phyloP scores from a whole-genome alignment of 805 yeast genomes.

The Metschnikowia lochheadii region DNA sequence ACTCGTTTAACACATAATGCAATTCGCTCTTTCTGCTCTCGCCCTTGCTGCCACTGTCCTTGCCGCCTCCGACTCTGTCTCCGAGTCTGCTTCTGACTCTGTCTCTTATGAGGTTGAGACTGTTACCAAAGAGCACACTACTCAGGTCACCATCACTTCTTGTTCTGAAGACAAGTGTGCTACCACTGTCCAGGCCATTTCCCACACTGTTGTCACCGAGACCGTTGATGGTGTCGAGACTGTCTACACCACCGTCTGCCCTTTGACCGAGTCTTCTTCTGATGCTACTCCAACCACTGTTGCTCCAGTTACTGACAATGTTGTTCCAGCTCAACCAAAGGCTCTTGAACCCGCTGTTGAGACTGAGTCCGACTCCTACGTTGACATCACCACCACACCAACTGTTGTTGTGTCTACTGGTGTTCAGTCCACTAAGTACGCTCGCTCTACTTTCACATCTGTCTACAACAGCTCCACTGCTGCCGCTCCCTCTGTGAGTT shows the following conservation, averaged over 20 bases:
- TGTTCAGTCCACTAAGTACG: conserved; percentile 40
- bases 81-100: conserved; percentile 5
- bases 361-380: conserved; percentile 35
- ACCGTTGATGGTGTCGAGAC: conserved; percentile 27
- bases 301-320: conserved; percentile 8
- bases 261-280: conserved; percentile 15
- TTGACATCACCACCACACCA: conserved; percentile 50
- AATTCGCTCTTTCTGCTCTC: conserved; percentile 18
- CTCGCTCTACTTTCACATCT: conserved; percentile 37
- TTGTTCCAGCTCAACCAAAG: background rate
- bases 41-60: conserved; percentile 21
- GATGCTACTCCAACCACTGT: conserved; percentile 9
- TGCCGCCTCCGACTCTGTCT: conserved; percentile 16
- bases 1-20: conserved; percentile 16
- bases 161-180: conserved; percentile 21
- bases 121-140: conserved; percentile 23
- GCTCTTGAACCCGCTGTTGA: conserved; percentile 16
- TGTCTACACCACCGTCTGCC: conserved; percentile 19
- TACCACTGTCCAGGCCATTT: conserved; percentile 16
- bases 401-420: conserved; percentile 43
- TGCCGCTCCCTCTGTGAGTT: conserved; percentile 23
- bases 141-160: conserved; percentile 26
- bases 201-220: conserved; percentile 17
- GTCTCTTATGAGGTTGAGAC: conserved; percentile 14
- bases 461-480: conserved; percentile 21